Evolutionary conservation across 176 grass and related monocot genomes (phyloP).

Genomic region (Triticum dicoccoides): DNA sequence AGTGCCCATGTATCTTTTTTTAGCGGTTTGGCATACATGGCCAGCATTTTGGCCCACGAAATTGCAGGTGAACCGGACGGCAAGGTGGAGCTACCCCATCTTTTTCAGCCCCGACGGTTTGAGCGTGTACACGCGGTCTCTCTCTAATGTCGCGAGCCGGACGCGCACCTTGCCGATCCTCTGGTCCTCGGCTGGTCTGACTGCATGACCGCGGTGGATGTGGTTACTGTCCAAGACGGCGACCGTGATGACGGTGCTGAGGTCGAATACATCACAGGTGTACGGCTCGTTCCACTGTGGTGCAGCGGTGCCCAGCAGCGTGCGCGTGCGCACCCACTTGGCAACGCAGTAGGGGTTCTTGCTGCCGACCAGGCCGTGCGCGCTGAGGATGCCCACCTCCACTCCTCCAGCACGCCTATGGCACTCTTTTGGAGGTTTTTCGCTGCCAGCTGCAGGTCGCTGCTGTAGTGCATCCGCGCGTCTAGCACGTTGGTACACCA

Average conservation of each 20-base stretch:
- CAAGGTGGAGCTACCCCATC: too few relatives aligned
- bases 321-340: constrained; percentile 85
- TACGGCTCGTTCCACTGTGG: constrained; percentile 77
- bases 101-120: too few relatives aligned
- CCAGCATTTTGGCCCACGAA: too few relatives aligned
- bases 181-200: background rate
- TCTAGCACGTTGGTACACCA: background rate
- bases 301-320: constrained; percentile 8
- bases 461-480: background rate
- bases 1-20: too few relatives aligned
- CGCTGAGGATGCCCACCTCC: background rate
- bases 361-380: background rate
- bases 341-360: constrained; percentile 62
- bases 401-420: background rate
- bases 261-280: constrained; percentile 88
- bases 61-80: too few relatives aligned
- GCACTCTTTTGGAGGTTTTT: background rate
- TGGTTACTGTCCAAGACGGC: constrained; percentile 71
- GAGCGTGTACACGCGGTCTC: too few relatives aligned
- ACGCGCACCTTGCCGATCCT: too few relatives aligned
- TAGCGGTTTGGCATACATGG: too few relatives aligned
- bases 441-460: background rate
- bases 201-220: background rate
- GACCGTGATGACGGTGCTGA: constrained; percentile 79
- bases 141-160: too few relatives aligned